These are phyloP conservation scores for Nannizzia gypsea DNA, from an alignment of 2,329 filamentous ascomycete genomes.

Conservation along the genomic window DNA sequence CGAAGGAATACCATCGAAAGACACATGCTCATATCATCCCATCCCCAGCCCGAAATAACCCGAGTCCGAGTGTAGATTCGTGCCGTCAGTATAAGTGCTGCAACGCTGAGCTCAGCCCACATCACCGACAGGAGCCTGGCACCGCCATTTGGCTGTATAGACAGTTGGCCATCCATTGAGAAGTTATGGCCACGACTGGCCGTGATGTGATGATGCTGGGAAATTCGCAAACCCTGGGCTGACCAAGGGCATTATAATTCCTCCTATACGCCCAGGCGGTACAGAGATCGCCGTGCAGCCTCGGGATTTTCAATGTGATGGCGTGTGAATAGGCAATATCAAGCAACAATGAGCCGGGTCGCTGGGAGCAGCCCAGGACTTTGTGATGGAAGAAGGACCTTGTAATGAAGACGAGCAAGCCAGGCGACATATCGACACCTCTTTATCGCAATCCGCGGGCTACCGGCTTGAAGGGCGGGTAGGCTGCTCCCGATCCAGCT, in stretches of 20 bases:
- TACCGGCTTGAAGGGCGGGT: not conserved
- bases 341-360: not conserved
- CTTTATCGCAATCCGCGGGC: not conserved
- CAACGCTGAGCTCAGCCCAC: slow-evolving; percentile 11
- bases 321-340: not conserved
- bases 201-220: not conserved
- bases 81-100: slow-evolving; percentile 7
- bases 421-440: not conserved
- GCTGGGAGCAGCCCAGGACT: not conserved
- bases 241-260: not conserved
- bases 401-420: not conserved
- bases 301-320: not conserved
- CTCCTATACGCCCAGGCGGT: not conserved
- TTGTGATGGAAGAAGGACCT: not conserved
- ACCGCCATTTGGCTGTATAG: not conserved
- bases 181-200: not conserved
- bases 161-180: not conserved
- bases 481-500: not conserved
- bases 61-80: slow-evolving; percentile 8
- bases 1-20: slow-evolving; percentile 10
- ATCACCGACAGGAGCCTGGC: not conserved
- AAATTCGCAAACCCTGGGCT: not conserved
- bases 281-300: not conserved
- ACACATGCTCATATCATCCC: slow-evolving; percentile 12
- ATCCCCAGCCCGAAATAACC: slow-evolving; percentile 10